Evolutionary conservation across 179 eudicot species (phyloP).

Genomic region (Sideroxylon spinosum): DNA sequence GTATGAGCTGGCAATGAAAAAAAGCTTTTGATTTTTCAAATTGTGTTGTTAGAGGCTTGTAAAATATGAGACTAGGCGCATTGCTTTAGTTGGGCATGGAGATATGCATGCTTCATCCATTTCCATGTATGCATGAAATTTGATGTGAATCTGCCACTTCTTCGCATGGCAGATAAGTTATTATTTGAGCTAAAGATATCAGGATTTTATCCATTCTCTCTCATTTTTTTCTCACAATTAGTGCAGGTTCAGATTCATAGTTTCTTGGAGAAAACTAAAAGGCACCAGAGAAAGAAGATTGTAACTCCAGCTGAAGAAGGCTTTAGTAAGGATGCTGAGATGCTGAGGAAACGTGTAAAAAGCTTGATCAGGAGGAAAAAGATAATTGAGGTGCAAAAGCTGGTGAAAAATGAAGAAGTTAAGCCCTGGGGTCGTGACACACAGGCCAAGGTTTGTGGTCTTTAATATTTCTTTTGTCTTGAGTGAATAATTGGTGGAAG

Average conservation of each 20-base stretch:
- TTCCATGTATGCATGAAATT: neutral
- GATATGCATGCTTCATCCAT: neutral
- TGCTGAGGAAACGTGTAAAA: constrained; percentile 61
- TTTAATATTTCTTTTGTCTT: constrained; percentile 9
- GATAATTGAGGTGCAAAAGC: constrained; percentile 55
- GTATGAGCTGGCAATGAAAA: no score
- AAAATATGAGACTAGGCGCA: neutral
- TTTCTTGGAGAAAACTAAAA: constrained; percentile 73
- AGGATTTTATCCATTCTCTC: neutral
- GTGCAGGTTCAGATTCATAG: constrained; percentile 65
- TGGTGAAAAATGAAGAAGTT: constrained; percentile 57
- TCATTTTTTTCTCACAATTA: constrained; percentile 1
- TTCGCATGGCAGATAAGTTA: neutral
- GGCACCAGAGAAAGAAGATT: constrained; percentile 32
- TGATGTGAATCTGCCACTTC: neutral
- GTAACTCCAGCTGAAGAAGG: constrained; percentile 39
- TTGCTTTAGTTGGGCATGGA: neutral
- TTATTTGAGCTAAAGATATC: neutral
- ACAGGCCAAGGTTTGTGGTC: constrained; percentile 74
- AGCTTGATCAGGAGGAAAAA: constrained; percentile 61
- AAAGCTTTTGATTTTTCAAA: neutral
- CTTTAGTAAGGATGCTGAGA: constrained; percentile 47
- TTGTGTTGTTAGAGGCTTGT: neutral
- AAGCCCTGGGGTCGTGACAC: constrained; percentile 74
- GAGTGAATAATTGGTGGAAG: neutral